These are phyloP conservation scores for Oryza coarctata DNA, from an alignment of 176 grass and related monocot genomes.

Conservation along the genomic window DNA sequence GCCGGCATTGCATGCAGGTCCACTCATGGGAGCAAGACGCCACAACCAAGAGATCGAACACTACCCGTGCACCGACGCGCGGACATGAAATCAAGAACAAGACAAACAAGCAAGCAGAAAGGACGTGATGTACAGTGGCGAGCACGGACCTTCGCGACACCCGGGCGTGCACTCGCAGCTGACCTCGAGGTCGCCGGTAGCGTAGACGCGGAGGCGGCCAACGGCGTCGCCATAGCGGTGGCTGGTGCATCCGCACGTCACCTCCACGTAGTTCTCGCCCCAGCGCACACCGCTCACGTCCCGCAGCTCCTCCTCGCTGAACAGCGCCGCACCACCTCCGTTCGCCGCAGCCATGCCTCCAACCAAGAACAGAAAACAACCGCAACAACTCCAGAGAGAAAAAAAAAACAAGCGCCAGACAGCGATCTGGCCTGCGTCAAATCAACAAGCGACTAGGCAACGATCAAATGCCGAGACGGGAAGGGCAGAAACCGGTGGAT, in stretches of 20 bases:
- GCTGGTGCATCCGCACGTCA: slow-evolving; percentile 98
- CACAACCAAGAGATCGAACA: slow-evolving; percentile 46
- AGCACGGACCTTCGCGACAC: slow-evolving; percentile 77
- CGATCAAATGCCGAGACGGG: slow-evolving; percentile 15
- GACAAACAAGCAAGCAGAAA: neutral
- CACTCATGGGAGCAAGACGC: neutral
- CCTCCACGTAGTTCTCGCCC: slow-evolving; percentile 64
- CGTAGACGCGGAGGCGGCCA: slow-evolving; percentile 77
- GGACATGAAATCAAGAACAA: slow-evolving; percentile 57
- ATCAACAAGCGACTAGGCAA: slow-evolving; percentile 25
- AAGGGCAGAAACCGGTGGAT: slow-evolving; percentile 25
- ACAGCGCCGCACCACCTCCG: slow-evolving; percentile 44
- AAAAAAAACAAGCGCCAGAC: neutral
- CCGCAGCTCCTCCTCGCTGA: slow-evolving; percentile 82
- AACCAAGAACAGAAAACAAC: slow-evolving; percentile 14
- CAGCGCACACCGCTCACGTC: slow-evolving; percentile 69
- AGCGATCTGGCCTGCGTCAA: slow-evolving; percentile 41
- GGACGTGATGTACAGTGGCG: slow-evolving; percentile 14
- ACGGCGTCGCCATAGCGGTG: slow-evolving; percentile 96
- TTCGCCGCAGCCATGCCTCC: slow-evolving; percentile 58
- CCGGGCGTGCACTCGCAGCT: slow-evolving; percentile 88
- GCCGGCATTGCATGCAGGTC: slow-evolving; percentile 62
- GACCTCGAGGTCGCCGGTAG: slow-evolving; percentile 82
- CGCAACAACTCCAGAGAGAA: neutral
- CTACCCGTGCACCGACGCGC: slow-evolving; percentile 41